Evolutionary conservation across 1,139 yeast species (phyloP).

Genomic region (Geotrichum europaeum): DNA sequence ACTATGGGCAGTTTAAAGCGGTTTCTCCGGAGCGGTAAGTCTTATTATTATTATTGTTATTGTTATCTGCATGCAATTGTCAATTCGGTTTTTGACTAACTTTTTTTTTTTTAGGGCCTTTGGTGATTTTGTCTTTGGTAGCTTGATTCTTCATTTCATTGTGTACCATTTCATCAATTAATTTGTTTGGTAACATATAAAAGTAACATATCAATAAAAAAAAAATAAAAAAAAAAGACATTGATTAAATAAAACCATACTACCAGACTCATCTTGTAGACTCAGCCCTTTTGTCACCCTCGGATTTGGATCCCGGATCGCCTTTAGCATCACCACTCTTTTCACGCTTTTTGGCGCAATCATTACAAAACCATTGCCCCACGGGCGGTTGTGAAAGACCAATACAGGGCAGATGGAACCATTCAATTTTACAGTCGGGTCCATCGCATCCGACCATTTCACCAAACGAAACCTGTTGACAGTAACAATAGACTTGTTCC

Average conservation of each 20-base stretch:
- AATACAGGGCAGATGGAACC: slow-evolving; percentile 97
- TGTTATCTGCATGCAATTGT: slow-evolving; percentile 1
- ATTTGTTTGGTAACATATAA: slow-evolving; percentile 6
- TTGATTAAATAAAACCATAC: neutral
- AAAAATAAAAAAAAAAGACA: too few relatives aligned
- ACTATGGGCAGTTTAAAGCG: slow-evolving; percentile 41
- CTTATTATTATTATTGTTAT: neutral
- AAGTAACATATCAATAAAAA: too few relatives aligned
- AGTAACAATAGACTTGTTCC: slow-evolving; percentile 90
- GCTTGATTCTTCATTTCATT: slow-evolving; percentile 81
- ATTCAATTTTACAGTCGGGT: slow-evolving; percentile 83
- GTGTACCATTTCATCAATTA: slow-evolving; percentile 87
- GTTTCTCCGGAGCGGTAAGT: slow-evolving; percentile 54
- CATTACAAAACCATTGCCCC: slow-evolving; percentile 97
- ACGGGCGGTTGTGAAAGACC: slow-evolving; percentile 86
- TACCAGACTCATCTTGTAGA: neutral
- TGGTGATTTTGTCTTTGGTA: slow-evolving; percentile 84
- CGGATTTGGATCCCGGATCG: neutral
- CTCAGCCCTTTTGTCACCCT: neutral
- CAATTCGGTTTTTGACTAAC: neutral
- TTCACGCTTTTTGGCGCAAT: slow-evolving; percentile 45
- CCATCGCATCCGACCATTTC: slow-evolving; percentile 99
- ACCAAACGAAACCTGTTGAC: slow-evolving; percentile 94
- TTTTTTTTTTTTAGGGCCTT: slow-evolving; percentile 42
- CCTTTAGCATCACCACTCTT: slow-evolving; percentile 9